These are phyloP conservation scores for Phragmites australis DNA, from an alignment of 176 grass and related monocot genomes.

Conservation along the genomic window DNA sequence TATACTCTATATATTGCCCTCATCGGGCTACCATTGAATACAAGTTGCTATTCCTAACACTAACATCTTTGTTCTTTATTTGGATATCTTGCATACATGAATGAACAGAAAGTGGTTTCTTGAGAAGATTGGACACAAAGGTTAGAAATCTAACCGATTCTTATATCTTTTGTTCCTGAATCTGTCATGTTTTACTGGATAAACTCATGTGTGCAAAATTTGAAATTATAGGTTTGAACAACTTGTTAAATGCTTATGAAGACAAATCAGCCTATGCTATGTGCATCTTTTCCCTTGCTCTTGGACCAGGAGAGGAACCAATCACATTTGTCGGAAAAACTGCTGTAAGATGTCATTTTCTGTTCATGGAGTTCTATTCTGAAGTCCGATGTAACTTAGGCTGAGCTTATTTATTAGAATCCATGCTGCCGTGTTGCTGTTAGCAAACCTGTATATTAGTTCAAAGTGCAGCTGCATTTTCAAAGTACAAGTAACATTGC, in stretches of 20 bases:
- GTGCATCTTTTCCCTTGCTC: slow-evolving; percentile 96
- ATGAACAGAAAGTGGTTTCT: slow-evolving; percentile 95
- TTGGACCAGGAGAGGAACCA: slow-evolving; percentile 80
- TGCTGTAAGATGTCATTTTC: slow-evolving; percentile 50
- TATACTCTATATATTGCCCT: no score
- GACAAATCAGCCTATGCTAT: slow-evolving; percentile 98
- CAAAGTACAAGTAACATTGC: not conserved
- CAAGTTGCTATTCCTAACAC: no score
- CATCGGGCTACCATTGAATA: no score
- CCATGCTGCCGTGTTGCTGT: not conserved
- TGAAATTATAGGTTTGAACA: slow-evolving; percentile 76
- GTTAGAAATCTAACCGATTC: slow-evolving; percentile 40
- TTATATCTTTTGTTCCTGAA: not conserved
- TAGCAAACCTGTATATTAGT: not conserved
- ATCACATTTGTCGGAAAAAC: slow-evolving; percentile 90
- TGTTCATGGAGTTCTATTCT: not conserved
- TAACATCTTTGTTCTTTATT: slow-evolving; percentile 40
- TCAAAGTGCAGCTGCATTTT: not conserved
- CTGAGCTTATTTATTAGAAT: not conserved
- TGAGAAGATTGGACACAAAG: slow-evolving; percentile 90
- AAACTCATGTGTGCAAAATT: slow-evolving; percentile 33
- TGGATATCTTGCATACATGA: slow-evolving; percentile 27
- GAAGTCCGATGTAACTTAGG: not conserved
- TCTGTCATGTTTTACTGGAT: slow-evolving; percentile 20
- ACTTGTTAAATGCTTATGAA: slow-evolving; percentile 86